Base-by-base conservation (phyloP, 345 rosid species). In the Dovyalis caffra region DNA sequence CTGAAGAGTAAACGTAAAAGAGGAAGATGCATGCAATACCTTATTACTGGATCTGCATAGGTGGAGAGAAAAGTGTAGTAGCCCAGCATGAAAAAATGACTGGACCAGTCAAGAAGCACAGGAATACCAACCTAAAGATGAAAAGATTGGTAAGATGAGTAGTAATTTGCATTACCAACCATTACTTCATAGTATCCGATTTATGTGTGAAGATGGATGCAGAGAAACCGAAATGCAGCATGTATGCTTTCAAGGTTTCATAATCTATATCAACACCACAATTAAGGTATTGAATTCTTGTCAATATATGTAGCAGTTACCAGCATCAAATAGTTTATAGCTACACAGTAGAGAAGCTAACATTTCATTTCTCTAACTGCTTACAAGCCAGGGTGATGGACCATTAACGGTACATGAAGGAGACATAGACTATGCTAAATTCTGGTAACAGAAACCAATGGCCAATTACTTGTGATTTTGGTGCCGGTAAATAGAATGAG, bases 71-170 rank as follows among this genome's bases (percentile, higher is more conserved):
- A 81, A 1, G 99, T 92, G 76, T 92, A 95, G 69, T 77, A 88
- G 31, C 96, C 91, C 64, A 95, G 87, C 94, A 95, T 86, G 86
- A 90, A 85, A 82, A 88, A 92, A 78, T 92, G 97, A 67, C 85
- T 87, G 31, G 87, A 88, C 97, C 99, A 95, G 76, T 92, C 92
- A 0, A 92, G 82, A 64, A 95, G 92, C 76, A 86, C 92, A 33
- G 88, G 88, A 57, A 90, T 79, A 21, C 95, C 97, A 43, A 92
- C 99, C 97, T 92, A 88, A 75, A 66, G 32, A 45, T 40, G 33
- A 68, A 12, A 45, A 20, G 28, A 43, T 31, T 14, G 6, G 43
- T 58, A 33, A 49, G n/a, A 49, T 53, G 37, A 66, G 34, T 14
- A 28, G 33, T 43, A 61, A 11, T 26, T 64, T 32, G 29, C 69